Evolutionary conservation across 805 yeast species (phyloP).

Genomic region (Pichia eremophila): DNA sequence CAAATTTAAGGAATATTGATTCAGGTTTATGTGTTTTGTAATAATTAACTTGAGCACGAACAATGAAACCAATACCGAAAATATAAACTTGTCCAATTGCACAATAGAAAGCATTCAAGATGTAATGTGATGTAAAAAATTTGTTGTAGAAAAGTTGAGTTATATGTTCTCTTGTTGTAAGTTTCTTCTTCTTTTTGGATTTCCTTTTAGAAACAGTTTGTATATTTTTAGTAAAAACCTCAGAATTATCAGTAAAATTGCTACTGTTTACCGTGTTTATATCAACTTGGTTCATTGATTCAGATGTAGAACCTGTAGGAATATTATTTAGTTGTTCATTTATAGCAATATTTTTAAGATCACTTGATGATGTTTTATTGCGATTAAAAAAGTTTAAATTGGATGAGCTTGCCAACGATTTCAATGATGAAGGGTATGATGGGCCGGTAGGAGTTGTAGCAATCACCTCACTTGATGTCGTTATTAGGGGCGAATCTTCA

Average conservation of each 20-base stretch:
- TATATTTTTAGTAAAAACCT: too few species aligned
- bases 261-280: background rate
- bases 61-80: conserved; percentile 66
- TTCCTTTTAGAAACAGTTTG: background rate
- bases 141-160: conserved; percentile 20
- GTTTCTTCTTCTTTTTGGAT: conserved; percentile 6
- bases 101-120: conserved; percentile 47
- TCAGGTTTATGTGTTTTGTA: conserved; percentile 8
- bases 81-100: conserved; percentile 68
- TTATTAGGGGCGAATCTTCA: background rate
- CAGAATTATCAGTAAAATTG: background rate
- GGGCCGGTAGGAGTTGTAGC: background rate
- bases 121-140: conserved; percentile 41
- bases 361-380: background rate
- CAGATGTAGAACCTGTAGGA: background rate
- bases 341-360: background rate
- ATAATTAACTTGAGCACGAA: conserved; percentile 34
- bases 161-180: conserved; percentile 18
- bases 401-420: background rate
- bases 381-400: background rate
- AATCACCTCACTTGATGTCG: background rate
- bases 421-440: background rate
- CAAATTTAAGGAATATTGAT: conserved; percentile 1
- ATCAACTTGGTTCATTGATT: background rate
- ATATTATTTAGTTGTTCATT: background rate